phyloP scores from a whole-genome alignment of 2,329 filamentous ascomycete genomes.

The Paracamarosporium sp. region DNA sequence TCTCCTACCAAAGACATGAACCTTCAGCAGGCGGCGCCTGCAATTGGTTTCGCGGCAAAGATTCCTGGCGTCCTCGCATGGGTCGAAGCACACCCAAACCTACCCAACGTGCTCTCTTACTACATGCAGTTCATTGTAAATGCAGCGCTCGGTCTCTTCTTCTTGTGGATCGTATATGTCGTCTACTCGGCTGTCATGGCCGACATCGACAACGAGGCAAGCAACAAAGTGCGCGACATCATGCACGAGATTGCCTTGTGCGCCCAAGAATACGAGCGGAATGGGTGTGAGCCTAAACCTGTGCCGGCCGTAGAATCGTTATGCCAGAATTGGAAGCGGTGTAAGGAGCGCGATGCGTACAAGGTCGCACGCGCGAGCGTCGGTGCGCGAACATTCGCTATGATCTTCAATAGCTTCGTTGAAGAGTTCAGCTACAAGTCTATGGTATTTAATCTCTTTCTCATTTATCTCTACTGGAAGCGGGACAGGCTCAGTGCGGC shows the following conservation, averaged over 20 bases:
- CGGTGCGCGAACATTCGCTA: conserved; percentile 84
- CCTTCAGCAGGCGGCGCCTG: conserved; percentile 10
- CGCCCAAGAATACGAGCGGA: conserved; percentile 74
- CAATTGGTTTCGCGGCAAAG: conserved; percentile 27
- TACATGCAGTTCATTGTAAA: conserved; percentile 74
- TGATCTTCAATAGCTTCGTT: conserved; percentile 93
- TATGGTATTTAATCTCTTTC: conserved; percentile 57
- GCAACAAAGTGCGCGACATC: conserved; percentile 71
- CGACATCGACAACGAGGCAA: conserved; percentile 76
- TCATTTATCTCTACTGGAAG: conserved; percentile 7
- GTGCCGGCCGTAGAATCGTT: conserved; percentile 74
- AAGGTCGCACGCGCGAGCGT: conserved; percentile 80
- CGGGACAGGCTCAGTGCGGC: neutral
- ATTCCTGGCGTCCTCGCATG: conserved; percentile 64
- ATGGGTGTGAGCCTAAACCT: conserved; percentile 73
- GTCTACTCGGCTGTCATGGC: conserved; percentile 73
- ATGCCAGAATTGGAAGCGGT: conserved; percentile 83
- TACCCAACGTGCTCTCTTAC: conserved; percentile 70
- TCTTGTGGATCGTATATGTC: conserved; percentile 71
- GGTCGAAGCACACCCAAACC: conserved; percentile 68
- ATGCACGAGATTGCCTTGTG: conserved; percentile 77
- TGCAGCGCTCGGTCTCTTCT: conserved; percentile 63
- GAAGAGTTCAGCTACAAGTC: conserved; percentile 88
- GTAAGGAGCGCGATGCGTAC: conserved; percentile 84
- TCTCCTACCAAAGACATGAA: conserved; percentile 1